These are phyloP conservation scores for Linanthus parryae DNA, from an alignment of 148 eudicot species.

Conservation along the genomic window DNA sequence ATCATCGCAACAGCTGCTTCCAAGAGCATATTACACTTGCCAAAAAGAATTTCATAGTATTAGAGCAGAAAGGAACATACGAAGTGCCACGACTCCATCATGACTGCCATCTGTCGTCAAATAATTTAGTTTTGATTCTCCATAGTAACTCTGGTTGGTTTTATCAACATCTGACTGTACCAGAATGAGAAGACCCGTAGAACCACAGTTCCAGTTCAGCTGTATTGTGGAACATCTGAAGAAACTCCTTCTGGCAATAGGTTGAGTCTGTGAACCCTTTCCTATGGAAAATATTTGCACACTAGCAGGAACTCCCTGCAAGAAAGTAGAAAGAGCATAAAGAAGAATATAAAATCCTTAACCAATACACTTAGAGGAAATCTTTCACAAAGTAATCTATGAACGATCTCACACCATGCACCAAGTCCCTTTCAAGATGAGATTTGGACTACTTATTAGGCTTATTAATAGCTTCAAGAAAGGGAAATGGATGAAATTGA, in stretches of 20 bases:
- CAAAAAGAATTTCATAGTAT: too few species aligned
- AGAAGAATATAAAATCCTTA: constrained; percentile 2
- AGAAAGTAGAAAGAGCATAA: constrained; percentile 3
- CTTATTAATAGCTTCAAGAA: too few species aligned
- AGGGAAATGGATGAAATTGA: too few species aligned
- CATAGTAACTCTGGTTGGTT: constrained; percentile 99
- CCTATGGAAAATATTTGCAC: constrained; percentile 83
- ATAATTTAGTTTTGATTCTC: constrained; percentile 87
- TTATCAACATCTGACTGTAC: constrained; percentile 98
- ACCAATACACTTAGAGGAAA: background rate
- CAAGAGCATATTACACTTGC: constrained; percentile 3
- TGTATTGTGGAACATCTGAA: constrained; percentile 89
- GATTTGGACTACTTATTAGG: too few species aligned
- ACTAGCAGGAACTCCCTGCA: constrained; percentile 92
- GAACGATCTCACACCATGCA: too few species aligned
- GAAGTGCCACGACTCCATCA: constrained; percentile 89
- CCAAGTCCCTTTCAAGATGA: too few species aligned
- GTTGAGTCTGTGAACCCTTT: constrained; percentile 50
- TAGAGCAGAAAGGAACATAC: constrained; percentile 31
- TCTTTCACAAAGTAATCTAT: too few species aligned
- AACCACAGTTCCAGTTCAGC: constrained; percentile 75
- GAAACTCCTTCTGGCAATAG: constrained; percentile 90
- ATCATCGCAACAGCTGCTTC: too few species aligned
- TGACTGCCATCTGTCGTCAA: constrained; percentile 85
- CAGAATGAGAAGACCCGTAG: constrained; percentile 81